A percentile compares a stretch with the other conserved stretches of the same genome.
These are phyloP conservation scores for Phlebopus sp. DNA, from an alignment of 1,284 basidiomycete species.

Conservation along the genomic window DNA sequence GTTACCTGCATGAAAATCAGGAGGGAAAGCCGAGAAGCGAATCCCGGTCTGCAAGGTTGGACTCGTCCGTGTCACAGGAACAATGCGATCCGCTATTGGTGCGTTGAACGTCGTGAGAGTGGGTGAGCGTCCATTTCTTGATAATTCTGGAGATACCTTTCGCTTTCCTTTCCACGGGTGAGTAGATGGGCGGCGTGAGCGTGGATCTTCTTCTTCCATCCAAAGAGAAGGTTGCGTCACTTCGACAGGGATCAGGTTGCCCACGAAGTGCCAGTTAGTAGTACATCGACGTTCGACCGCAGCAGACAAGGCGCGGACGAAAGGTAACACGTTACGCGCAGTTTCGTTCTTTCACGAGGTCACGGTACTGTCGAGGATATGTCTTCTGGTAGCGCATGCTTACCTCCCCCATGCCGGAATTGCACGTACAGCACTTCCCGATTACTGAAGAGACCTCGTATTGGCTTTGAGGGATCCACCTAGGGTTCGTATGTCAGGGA, in stretches of 20 bases:
- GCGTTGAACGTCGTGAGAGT: too few species aligned
- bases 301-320: too few species aligned
- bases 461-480: constrained; percentile 42
- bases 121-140: too few species aligned
- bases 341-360: too few species aligned
- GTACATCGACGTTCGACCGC: not conserved
- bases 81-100: too few species aligned
- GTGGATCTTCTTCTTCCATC: constrained; percentile 46
- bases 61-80: too few species aligned
- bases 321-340: too few species aligned
- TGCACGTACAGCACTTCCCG: constrained; percentile 69
- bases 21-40: too few species aligned
- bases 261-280: constrained; percentile 25
- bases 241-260: constrained; percentile 41
- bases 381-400: constrained; percentile 16
- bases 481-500: constrained; percentile 42
- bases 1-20: too few species aligned
- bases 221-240: constrained; percentile 39
- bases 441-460: constrained; percentile 51
- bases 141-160: constrained; percentile 36
- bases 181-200: constrained; percentile 14
- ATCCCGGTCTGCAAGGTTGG: too few species aligned
- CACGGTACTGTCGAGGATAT: too few species aligned
- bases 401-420: constrained; percentile 61
- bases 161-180: constrained; percentile 44